Conservation (phyloP, 257 asterid genomes). For the Linderniella brevidens region DNA sequence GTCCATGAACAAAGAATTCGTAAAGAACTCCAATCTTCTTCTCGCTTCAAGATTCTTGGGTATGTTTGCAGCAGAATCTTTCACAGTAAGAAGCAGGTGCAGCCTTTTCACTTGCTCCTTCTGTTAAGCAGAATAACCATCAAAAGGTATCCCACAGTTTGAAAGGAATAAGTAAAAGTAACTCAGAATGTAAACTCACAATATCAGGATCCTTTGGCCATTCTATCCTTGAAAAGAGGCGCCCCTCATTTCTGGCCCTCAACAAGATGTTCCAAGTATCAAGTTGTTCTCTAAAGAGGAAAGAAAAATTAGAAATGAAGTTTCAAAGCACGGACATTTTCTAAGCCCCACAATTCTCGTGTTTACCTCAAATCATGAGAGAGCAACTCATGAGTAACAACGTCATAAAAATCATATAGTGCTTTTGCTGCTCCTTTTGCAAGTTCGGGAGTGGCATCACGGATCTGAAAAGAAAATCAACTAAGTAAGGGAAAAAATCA, state of each 20-base stretch:
- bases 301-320: background rate
- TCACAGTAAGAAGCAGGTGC: constrained; percentile 89
- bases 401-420: constrained; percentile 72
- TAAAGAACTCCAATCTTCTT: constrained; percentile 76
- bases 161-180: constrained; percentile 4
- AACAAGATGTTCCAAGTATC: constrained; percentile 89
- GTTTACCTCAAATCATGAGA: constrained; percentile 70
- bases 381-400: constrained; percentile 83
- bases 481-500: background rate
- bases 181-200: constrained; percentile 22
- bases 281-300: constrained; percentile 67
- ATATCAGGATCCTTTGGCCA: constrained; percentile 93
- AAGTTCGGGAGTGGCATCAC: constrained; percentile 65
- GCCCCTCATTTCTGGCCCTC: constrained; percentile 88
- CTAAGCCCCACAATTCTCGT: constrained; percentile 9
- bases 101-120: constrained; percentile 93
- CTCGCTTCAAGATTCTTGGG: constrained; percentile 97
- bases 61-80: constrained; percentile 85
- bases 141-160: background rate
- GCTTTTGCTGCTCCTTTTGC: constrained; percentile 95
- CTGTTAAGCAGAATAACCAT: constrained; percentile 23
- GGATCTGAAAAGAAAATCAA: constrained; percentile 32
- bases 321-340: background rate
- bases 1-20: constrained; percentile 91
- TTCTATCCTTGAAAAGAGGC: constrained; percentile 79